Evolutionary conservation across 108 stramenopile species (phyloP).

Genomic region (Parietichytrium sp.): DNA sequence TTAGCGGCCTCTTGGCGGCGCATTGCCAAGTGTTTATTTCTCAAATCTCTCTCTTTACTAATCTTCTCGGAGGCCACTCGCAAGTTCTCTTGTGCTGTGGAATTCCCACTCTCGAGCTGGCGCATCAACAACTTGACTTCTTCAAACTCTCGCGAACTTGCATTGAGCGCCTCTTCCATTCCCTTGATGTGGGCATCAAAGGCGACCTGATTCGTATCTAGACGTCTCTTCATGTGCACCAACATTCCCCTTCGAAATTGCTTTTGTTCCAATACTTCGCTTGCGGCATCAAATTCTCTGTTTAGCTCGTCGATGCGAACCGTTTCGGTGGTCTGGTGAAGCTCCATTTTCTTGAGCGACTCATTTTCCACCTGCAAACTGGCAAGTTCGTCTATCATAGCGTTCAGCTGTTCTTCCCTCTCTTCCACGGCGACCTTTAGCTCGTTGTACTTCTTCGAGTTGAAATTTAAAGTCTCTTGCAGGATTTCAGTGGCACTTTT

Average conservation of each 20-base stretch:
- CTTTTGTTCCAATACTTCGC: background rate
- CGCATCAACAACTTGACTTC: slow-evolving; percentile 18
- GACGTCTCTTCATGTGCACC: background rate
- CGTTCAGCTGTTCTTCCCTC: slow-evolving; percentile 1
- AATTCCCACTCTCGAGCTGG: slow-evolving; percentile 13
- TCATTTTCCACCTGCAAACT: slow-evolving; percentile 13
- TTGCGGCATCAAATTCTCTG: background rate
- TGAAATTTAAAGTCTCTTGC: slow-evolving; percentile 3
- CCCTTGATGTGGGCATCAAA: slow-evolving; percentile 35
- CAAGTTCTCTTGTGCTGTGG: background rate
- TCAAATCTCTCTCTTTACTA: background rate
- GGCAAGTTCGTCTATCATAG: background rate
- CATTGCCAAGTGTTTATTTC: background rate
- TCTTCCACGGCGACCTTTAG: background rate
- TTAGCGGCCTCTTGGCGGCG: slow-evolving; percentile 30
- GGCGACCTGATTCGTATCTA: slow-evolving; percentile 15
- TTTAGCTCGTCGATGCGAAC: background rate
- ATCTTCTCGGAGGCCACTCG: background rate
- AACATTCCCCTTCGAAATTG: background rate
- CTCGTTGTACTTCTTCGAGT: slow-evolving; percentile 23
- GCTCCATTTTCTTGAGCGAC: slow-evolving; percentile 11
- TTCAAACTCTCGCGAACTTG: slow-evolving; percentile 34
- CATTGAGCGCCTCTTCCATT: slow-evolving; percentile 34
- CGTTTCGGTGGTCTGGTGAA: slow-evolving; percentile 22
- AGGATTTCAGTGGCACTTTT: slow-evolving; percentile 24